Evolutionary conservation across 768 basidiomycete species (phyloP).

Genomic region (Trametes villosa): DNA sequence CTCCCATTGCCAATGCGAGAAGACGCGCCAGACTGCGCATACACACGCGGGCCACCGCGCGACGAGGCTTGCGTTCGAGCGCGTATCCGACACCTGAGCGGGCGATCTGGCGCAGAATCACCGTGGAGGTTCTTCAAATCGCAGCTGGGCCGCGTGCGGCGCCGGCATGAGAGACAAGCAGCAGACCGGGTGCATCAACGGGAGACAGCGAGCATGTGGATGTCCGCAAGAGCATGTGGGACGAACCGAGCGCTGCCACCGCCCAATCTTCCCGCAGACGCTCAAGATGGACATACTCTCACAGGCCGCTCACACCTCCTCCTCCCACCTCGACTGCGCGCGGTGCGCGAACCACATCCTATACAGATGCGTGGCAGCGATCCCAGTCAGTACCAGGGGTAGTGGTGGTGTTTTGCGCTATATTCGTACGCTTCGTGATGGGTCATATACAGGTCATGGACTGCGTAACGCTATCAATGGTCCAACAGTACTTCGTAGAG

Average conservation of each 20-base stretch:
- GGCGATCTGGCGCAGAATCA: neutral
- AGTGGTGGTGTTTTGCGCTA: no score
- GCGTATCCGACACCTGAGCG: no score
- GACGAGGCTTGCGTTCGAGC: no score
- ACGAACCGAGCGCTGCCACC: neutral
- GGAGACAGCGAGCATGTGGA: conserved; percentile 17
- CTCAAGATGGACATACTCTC: conserved; percentile 5
- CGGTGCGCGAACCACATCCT: neutral
- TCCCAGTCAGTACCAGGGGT: no score
- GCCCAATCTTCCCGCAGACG: conserved; percentile 2
- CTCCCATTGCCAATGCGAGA: neutral
- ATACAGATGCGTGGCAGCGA: neutral
- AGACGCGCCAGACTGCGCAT: no score
- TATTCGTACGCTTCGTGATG: no score
- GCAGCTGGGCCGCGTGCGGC: neutral
- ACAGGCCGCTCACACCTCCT: neutral
- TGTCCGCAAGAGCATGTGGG: conserved; percentile 16
- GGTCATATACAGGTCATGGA: no score
- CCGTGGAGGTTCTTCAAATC: neutral
- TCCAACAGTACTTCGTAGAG: no score
- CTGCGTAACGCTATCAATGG: no score
- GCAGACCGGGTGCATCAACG: conserved; percentile 5
- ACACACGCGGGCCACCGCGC: no score
- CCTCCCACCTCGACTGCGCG: neutral
- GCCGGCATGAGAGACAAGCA: neutral